Percentiles rank a stretch among this genome's conserved stretches.
Conservation (phyloP, 495 filamentous ascomycete genomes). For the Sabuloglossum arenarium region DNA sequence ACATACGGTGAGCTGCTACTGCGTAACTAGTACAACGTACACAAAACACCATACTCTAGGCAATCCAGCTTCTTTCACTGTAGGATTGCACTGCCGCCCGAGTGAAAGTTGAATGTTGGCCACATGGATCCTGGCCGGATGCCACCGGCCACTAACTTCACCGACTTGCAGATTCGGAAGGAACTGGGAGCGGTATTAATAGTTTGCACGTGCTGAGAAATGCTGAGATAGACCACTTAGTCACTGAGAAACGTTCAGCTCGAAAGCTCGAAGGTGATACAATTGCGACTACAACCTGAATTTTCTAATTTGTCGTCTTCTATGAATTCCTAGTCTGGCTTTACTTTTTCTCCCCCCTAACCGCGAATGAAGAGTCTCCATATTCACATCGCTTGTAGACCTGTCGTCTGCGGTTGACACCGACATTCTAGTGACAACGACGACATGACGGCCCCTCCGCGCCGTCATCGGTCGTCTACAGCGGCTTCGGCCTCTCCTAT, state of each 20-base stretch:
- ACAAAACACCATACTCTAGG: too few species aligned
- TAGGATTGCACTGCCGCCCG: too few species aligned
- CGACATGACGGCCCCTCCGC: conserved; percentile 27
- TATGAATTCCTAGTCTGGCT: background rate
- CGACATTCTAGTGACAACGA: background rate
- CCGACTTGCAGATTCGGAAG: too few species aligned
- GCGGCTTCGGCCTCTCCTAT: conserved; percentile 31
- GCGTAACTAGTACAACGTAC: too few species aligned
- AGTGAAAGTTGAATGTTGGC: too few species aligned
- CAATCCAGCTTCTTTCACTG: too few species aligned
- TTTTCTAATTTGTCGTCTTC: background rate
- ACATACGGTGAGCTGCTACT: too few species aligned
- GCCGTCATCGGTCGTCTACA: conserved; percentile 38
- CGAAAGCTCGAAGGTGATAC: background rate
- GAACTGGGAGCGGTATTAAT: too few species aligned
- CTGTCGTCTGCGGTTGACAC: background rate
- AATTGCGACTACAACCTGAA: background rate
- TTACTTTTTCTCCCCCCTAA: background rate
- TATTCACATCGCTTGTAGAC: background rate
- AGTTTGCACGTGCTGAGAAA: too few species aligned
- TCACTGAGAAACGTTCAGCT: background rate
- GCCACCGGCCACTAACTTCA: too few species aligned
- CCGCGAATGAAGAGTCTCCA: background rate
- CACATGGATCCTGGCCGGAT: too few species aligned
- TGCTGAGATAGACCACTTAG: background rate